Evolutionary conservation across 495 filamentous ascomycete genomes (phyloP).

Genomic region (Aspergillus cavernicola): DNA sequence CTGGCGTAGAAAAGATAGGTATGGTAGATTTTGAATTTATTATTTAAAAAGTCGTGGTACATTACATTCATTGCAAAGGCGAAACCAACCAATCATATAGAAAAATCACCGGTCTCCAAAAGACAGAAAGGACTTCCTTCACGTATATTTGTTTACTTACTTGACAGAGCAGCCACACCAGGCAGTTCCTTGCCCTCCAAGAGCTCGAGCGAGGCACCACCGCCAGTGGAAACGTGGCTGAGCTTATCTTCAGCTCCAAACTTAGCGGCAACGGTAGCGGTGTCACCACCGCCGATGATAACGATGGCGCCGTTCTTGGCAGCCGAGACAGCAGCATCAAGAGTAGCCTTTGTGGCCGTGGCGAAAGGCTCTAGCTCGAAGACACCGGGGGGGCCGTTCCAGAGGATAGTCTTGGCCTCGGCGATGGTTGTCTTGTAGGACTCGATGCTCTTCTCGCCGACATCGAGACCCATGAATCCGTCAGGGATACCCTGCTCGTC

Average conservation of each 20-base stretch:
- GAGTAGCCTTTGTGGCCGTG: constrained; percentile 80
- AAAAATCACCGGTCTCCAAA: neutral
- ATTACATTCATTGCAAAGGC: constrained; percentile 24
- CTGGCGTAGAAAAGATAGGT: neutral
- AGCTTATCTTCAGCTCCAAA: constrained; percentile 93
- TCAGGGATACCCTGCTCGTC: constrained; percentile 90
- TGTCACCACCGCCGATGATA: constrained; percentile 98
- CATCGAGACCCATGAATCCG: constrained; percentile 96
- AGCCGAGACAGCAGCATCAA: constrained; percentile 80
- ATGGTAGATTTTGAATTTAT: constrained; percentile 42
- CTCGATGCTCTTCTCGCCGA: constrained; percentile 81
- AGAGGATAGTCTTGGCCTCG: constrained; percentile 93
- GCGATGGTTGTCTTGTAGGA: constrained; percentile 80
- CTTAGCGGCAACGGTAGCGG: constrained; percentile 96
- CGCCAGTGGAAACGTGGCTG: constrained; percentile 96
- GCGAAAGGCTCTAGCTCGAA: constrained; percentile 97
- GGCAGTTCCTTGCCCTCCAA: constrained; percentile 97
- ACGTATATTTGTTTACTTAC: constrained; percentile 55
- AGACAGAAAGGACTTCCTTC: neutral
- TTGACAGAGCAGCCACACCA: constrained; percentile 89
- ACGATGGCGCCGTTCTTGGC: constrained; percentile 81
- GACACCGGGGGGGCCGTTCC: constrained; percentile 96
- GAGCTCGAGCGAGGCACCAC: constrained; percentile 91
- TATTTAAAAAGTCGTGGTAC: constrained; percentile 39
- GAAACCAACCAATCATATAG: neutral